Conservation (phyloP, 108 stramenopile species). For the Skeletonema tropicum region DNA sequence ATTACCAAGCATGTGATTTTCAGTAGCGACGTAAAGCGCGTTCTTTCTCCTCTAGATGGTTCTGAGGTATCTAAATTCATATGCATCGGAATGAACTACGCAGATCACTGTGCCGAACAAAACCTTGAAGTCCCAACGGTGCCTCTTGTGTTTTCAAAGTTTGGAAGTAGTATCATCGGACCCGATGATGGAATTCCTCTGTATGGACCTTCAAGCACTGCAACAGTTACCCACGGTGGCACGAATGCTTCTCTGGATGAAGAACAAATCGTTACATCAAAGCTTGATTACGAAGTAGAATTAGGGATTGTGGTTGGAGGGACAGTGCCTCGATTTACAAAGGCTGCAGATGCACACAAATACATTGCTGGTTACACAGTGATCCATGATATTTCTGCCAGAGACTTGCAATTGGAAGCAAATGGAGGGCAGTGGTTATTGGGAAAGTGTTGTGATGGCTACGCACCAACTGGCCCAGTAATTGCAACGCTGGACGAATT, state of each 20-base stretch:
- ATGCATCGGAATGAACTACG: slow-evolving; percentile 73
- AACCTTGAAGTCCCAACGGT: slow-evolving; percentile 53
- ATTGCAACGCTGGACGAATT: slow-evolving; percentile 64
- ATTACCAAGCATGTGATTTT: slow-evolving; percentile 26
- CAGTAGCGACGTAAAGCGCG: slow-evolving; percentile 10
- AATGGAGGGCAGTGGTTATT: slow-evolving; percentile 73
- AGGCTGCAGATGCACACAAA: slow-evolving; percentile 37
- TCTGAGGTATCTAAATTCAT: slow-evolving; percentile 57
- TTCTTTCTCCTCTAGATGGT: slow-evolving; percentile 57
- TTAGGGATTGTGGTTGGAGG: slow-evolving; percentile 61
- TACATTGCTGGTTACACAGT: slow-evolving; percentile 71
- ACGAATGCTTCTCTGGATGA: slow-evolving; percentile 19
- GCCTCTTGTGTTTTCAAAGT: slow-evolving; percentile 66
- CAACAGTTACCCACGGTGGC: slow-evolving; percentile 21
- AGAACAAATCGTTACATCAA: slow-evolving; percentile 34
- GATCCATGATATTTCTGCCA: slow-evolving; percentile 62
- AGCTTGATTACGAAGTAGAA: slow-evolving; percentile 74
- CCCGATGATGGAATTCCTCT: slow-evolving; percentile 49
- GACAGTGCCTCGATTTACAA: slow-evolving; percentile 53
- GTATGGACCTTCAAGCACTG: slow-evolving; percentile 6
- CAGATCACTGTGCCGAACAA: slow-evolving; percentile 62
- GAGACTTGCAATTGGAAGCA: slow-evolving; percentile 73
- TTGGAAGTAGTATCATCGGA: slow-evolving; percentile 52
- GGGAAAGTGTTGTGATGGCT: slow-evolving; percentile 61
- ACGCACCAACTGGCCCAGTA: slow-evolving; percentile 68